Evolutionary conservation across 352 stramenopile species (phyloP), one percentile per base, ranked within the genome.

Genomic region (Globisporangium apiculatum): DNA sequence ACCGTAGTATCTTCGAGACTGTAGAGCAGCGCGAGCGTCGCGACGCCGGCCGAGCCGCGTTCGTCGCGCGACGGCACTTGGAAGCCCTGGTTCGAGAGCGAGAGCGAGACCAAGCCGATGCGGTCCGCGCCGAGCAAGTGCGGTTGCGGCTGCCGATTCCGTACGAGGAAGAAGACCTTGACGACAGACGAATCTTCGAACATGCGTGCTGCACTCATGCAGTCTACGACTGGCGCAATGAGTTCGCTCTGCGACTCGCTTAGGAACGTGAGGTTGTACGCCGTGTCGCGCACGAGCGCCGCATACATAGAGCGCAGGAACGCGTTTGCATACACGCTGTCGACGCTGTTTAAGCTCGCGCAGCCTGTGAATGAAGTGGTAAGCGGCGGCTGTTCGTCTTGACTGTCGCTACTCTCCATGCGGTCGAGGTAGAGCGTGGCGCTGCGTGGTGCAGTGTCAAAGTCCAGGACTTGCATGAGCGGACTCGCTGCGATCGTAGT

Each of bases 401-500:
- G 24, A 31, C 24, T 31, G 35, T 17, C 14, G 35, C 42, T 48
- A 46, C 15, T 46, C 35, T 48, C 17, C 5, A 18, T 14, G 15
- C 36, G 36, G 42, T 57, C 35, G 45, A 57, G 5, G 57, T 52
- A 50, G 10, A 55, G n/a, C 31, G 15, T 53, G 48, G 47, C 41
- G 10, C 6, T 31, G 12, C 2, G 65, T 66, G 15, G 69, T 37
- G 36, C 61, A 45, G 5, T 17, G 24, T n/a, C 12, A 43, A 17
- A 79, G 51, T 5, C 57, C n/a, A 17, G 49, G 46, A 43, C 66
- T 52, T 48, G 2, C 7, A 81, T 50, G 0, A 83, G 55, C 0
- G 63, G 57, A 52, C 71, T 81, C 7, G 69, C 58, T n/a, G 55
- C 48, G 47, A 81, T 69, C 6, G 59, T 53, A 6, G 52, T 56